Evolutionary conservation across 2,329 filamentous ascomycete species (phyloP).

Genomic region (Phaeosphaeriaceae sp.): DNA sequence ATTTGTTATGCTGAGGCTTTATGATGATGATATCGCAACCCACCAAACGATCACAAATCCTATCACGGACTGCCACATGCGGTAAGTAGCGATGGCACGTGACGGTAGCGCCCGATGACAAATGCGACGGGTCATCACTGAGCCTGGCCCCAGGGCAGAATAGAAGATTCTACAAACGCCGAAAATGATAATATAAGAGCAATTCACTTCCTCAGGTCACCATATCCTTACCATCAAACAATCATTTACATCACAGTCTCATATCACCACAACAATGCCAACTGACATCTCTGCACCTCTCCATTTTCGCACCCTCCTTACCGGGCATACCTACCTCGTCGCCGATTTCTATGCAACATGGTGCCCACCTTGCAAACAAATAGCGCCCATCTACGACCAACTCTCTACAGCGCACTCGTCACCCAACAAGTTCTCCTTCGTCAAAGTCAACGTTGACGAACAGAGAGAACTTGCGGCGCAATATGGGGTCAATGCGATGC

Average conservation of each 20-base stretch:
- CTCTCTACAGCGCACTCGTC: constrained; percentile 57
- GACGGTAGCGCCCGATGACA: constrained; percentile 22
- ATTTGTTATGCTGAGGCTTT: neutral
- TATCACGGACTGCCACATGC: constrained; percentile 8
- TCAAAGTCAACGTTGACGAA: constrained; percentile 63
- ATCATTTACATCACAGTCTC: neutral
- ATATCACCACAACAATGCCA: constrained; percentile 23
- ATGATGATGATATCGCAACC: neutral
- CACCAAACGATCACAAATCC: neutral
- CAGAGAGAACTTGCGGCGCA: constrained; percentile 56
- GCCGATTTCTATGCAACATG: constrained; percentile 62
- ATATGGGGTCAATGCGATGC: constrained; percentile 56
- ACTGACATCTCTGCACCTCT: constrained; percentile 40
- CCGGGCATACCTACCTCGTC: constrained; percentile 50
- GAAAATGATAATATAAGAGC: neutral
- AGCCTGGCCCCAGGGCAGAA: constrained; percentile 10
- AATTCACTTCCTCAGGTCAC: neutral
- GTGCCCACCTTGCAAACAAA: constrained; percentile 64
- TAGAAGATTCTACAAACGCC: constrained; percentile 30
- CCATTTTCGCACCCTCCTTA: constrained; percentile 45
- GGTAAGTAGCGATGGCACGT: constrained; percentile 13
- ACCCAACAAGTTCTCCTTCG: constrained; percentile 56
- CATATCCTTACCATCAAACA: neutral
- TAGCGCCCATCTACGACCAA: constrained; percentile 59
- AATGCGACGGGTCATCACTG: constrained; percentile 17